Percentiles rank a stretch among this genome's conserved stretches.
Evolutionary conservation across 371 early-diverging fungal genomes (phyloP).

Genomic region (Hamiltosporidium tvaerminnensis): DNA sequence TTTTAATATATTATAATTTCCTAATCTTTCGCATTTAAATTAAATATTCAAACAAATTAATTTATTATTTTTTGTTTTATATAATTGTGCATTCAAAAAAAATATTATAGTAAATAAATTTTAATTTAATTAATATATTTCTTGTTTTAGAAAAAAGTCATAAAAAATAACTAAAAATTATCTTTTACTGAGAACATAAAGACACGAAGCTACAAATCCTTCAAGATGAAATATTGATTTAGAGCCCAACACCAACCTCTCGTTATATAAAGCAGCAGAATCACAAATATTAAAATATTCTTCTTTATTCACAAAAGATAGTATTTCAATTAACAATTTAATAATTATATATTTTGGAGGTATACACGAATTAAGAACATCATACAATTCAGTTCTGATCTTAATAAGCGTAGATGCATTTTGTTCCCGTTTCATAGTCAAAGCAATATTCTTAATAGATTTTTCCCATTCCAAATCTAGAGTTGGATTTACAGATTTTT

Average conservation of each 20-base stretch:
- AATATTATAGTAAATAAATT: too few relatives aligned
- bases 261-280: slow-evolving; percentile 32
- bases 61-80: too few relatives aligned
- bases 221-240: slow-evolving; percentile 91
- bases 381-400: slow-evolving; percentile 65
- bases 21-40: too few relatives aligned
- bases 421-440: slow-evolving; percentile 60
- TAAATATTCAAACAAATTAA: too few relatives aligned
- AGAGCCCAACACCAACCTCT: slow-evolving; percentile 64
- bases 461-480: slow-evolving; percentile 72
- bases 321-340: slow-evolving; percentile 37
- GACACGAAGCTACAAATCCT: slow-evolving; percentile 73
- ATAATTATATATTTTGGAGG: slow-evolving; percentile 64
- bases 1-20: too few relatives aligned
- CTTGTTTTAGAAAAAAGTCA: too few relatives aligned
- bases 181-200: slow-evolving; percentile 51
- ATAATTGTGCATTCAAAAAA: too few relatives aligned
- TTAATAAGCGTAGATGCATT: slow-evolving; percentile 56
- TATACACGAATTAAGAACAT: slow-evolving; percentile 69
- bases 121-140: too few relatives aligned
- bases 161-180: not conserved
- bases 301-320: not conserved
- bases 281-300: slow-evolving; percentile 24
- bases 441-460: slow-evolving; percentile 59
- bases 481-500: slow-evolving; percentile 1